Conservation (phyloP, 179 eudicot species). For the Camellia oleifera region DNA sequence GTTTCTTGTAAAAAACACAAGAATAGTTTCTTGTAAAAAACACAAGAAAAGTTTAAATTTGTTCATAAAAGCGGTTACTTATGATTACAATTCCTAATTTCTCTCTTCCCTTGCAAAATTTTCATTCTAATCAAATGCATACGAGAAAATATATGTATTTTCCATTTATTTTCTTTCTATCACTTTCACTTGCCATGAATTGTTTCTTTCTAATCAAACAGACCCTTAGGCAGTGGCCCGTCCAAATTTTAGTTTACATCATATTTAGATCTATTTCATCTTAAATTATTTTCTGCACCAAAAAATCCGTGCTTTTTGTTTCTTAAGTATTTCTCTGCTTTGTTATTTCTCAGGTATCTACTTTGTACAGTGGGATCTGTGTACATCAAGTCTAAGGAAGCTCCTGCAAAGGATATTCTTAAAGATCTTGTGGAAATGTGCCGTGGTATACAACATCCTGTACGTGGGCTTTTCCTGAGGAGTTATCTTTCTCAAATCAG, state of each 20-base stretch:
- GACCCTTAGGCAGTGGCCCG: not conserved
- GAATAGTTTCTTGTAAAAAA: too few relatives aligned
- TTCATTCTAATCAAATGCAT: too few relatives aligned
- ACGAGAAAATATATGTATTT: too few relatives aligned
- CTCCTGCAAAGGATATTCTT: constrained; percentile 95
- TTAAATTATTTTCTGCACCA: not conserved
- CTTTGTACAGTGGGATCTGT: constrained; percentile 97
- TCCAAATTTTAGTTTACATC: not conserved
- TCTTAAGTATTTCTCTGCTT: constrained; percentile 12
- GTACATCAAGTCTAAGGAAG: constrained; percentile 94
- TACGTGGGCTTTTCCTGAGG: constrained; percentile 94
- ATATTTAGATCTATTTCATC: too few relatives aligned
- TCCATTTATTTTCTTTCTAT: too few relatives aligned
- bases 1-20: too few relatives aligned
- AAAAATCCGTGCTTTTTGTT: not conserved
- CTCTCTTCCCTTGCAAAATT: too few relatives aligned
- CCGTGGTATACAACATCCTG: constrained; percentile 93
- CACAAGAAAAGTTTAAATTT: too few relatives aligned
- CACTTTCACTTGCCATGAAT: too few relatives aligned
- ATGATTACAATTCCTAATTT: too few relatives aligned
- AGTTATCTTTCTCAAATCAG: constrained; percentile 97
- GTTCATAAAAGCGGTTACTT: too few relatives aligned
- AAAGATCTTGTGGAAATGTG: constrained; percentile 99
- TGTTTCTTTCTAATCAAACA: too few relatives aligned
- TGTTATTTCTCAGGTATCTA: constrained; percentile 63